A percentile compares a stretch with the other conserved stretches of the same genome.
Conservation (phyloP, 1,284 basidiomycete species). For the Heterobasidion parviporum region DNA sequence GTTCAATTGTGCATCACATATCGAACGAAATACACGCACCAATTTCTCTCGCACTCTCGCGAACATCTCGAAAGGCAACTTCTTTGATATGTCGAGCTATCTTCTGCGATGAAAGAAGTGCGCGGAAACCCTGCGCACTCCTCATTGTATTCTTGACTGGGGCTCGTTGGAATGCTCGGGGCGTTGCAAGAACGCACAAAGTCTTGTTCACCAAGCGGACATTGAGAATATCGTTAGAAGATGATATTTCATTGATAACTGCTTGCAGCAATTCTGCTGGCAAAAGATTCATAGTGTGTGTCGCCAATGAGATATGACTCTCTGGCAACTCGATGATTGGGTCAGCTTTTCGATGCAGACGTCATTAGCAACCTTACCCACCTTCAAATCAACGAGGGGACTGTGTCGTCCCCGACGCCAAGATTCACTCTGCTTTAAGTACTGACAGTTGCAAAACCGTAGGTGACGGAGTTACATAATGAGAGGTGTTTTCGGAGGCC, state of each 20-base stretch:
- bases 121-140: conserved; percentile 3
- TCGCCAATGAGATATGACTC: not conserved
- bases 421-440: not conserved
- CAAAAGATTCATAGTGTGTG: not conserved
- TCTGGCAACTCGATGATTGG: no score
- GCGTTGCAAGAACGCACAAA: conserved; percentile 11
- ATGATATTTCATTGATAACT: conserved; percentile 8
- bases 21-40: not conserved
- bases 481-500: not conserved
- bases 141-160: conserved; percentile 8
- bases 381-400: no score
- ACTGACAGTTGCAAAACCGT: not conserved
- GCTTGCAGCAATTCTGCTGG: conserved; percentile 12
- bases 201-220: conserved; percentile 11
- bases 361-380: not conserved
- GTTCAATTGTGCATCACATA: not conserved
- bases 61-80: not conserved
- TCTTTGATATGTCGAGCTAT: conserved; percentile 9
- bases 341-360: not conserved
- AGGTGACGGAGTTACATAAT: not conserved
- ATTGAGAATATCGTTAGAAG: conserved; percentile 6
- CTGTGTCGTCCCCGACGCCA: not conserved
- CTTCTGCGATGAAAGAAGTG: conserved; percentile 3
- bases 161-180: conserved; percentile 8
- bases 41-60: not conserved